These are phyloP conservation scores for Annona cherimola DNA, from an alignment of 164 flowering plant genomes.

Conservation along the genomic window DNA sequence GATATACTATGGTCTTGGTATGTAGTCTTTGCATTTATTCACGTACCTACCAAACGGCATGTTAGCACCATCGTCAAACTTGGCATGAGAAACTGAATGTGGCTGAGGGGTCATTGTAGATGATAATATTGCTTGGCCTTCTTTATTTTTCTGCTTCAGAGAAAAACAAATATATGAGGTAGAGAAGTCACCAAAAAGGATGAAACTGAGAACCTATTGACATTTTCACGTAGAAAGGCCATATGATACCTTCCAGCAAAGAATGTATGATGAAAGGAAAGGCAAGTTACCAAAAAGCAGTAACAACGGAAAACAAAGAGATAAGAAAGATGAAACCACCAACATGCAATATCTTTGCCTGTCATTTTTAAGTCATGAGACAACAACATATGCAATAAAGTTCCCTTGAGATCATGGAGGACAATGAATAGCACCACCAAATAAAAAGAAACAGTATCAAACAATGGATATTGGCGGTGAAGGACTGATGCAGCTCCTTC, in stretches of 20 bases:
- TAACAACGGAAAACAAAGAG: not conserved
- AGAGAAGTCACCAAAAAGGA: not conserved
- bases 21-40: not conserved
- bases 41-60: slow-evolving; percentile 92
- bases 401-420: too few relatives aligned
- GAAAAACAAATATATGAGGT: not conserved
- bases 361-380: too few relatives aligned
- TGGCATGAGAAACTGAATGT: slow-evolving; percentile 35
- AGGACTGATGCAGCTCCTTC: too few relatives aligned
- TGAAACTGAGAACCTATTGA: not conserved
- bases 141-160: slow-evolving; percentile 55
- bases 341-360: not conserved
- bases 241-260: not conserved
- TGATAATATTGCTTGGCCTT: slow-evolving; percentile 74
- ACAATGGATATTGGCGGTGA: too few relatives aligned
- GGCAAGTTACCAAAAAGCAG: not conserved
- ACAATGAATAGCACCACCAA: too few relatives aligned
- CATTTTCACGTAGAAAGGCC: not conserved
- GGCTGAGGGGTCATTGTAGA: slow-evolving; percentile 78
- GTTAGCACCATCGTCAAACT: slow-evolving; percentile 63
- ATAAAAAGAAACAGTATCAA: too few relatives aligned
- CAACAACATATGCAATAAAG: too few relatives aligned
- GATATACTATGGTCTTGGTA: not conserved
- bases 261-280: not conserved
- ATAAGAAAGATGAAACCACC: not conserved